phyloP scores from a whole-genome alignment of 2,329 filamentous ascomycete species.

The Venturiaceae sp. region DNA sequence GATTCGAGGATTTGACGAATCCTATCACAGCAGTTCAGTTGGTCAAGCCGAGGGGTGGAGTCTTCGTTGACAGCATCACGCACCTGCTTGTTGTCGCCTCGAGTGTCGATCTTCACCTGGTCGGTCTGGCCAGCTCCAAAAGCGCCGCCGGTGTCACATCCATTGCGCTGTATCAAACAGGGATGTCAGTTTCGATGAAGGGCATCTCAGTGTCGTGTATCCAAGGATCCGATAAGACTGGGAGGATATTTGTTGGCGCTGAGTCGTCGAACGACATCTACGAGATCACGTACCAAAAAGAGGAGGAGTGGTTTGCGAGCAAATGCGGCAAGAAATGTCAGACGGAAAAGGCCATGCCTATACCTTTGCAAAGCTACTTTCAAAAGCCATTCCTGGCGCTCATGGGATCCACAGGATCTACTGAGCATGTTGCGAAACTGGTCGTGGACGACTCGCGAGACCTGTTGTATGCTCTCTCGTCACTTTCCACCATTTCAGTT shows the following conservation, averaged over 20 bases:
- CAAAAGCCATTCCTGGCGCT: neutral
- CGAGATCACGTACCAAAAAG: conserved; percentile 92
- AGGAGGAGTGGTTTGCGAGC: conserved; percentile 93
- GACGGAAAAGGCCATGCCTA: conserved; percentile 57
- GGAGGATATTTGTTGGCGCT: conserved; percentile 89
- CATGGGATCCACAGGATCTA: conserved; percentile 28
- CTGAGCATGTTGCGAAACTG: conserved; percentile 60
- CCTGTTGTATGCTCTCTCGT: conserved; percentile 85
- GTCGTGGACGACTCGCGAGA: conserved; percentile 81
- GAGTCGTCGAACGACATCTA: conserved; percentile 76
- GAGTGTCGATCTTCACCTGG: conserved; percentile 69
- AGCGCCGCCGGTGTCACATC: conserved; percentile 57
- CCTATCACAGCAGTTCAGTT: conserved; percentile 88
- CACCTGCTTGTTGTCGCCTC: conserved; percentile 87
- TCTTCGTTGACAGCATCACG: conserved; percentile 79
- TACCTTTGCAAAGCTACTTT: conserved; percentile 12
- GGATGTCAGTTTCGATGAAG: conserved; percentile 69
- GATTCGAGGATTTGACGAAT: conserved; percentile 81
- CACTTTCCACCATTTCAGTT: conserved; percentile 76
- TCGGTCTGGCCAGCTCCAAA: conserved; percentile 66
- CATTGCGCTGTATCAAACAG: conserved; percentile 78
- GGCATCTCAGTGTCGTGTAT: conserved; percentile 71
- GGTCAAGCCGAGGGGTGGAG: conserved; percentile 71
- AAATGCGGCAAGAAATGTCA: conserved; percentile 85
- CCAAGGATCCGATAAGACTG: conserved; percentile 64